Evolutionary conservation across 257 asterid species (phyloP).

Genomic region (Nicotiana sylvestris): DNA sequence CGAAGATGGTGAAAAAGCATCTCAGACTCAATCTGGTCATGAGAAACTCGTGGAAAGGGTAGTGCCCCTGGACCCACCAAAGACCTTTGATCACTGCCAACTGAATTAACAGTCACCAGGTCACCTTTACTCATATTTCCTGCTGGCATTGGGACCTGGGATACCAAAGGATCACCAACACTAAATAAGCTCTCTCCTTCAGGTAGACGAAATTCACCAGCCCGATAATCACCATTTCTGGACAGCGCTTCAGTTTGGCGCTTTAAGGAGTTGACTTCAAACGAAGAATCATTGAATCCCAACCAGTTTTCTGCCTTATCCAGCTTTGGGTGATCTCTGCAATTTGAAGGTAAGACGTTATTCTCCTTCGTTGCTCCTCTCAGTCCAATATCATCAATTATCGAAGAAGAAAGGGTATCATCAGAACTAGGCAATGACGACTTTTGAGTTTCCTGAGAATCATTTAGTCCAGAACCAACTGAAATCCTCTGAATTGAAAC

Average conservation of each 20-base stretch:
- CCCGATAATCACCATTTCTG: slow-evolving; percentile 39
- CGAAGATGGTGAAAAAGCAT: slow-evolving; percentile 36
- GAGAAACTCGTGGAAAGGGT: slow-evolving; percentile 38
- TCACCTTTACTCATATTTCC: slow-evolving; percentile 33
- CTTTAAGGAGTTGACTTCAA: slow-evolving; percentile 34
- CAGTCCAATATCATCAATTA: slow-evolving; percentile 27
- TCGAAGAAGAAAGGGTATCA: slow-evolving; percentile 28
- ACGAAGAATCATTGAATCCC: slow-evolving; percentile 35
- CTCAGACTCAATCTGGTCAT: slow-evolving; percentile 42
- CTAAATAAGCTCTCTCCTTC: slow-evolving; percentile 58
- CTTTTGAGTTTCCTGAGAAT: slow-evolving; percentile 33
- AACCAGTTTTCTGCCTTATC: slow-evolving; percentile 51
- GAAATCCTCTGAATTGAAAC: slow-evolving; percentile 70
- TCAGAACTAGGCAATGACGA: slow-evolving; percentile 34
- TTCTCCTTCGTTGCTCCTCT: slow-evolving; percentile 29
- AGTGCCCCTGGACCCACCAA: slow-evolving; percentile 38
- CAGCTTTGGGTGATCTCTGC: slow-evolving; percentile 36
- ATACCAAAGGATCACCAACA: slow-evolving; percentile 37
- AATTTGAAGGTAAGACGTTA: slow-evolving; percentile 30
- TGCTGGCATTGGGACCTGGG: slow-evolving; percentile 34
- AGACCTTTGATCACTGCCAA: slow-evolving; percentile 34
- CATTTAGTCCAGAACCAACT: slow-evolving; percentile 35
- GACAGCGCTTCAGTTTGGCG: slow-evolving; percentile 28
- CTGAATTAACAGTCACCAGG: slow-evolving; percentile 45
- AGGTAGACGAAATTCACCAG: slow-evolving; percentile 47